A percentile compares a stretch with the other conserved stretches of the same genome.
These are phyloP conservation scores for Solanum etuberosum DNA, from an alignment of 257 asterid genomes.

Conservation along the genomic window DNA sequence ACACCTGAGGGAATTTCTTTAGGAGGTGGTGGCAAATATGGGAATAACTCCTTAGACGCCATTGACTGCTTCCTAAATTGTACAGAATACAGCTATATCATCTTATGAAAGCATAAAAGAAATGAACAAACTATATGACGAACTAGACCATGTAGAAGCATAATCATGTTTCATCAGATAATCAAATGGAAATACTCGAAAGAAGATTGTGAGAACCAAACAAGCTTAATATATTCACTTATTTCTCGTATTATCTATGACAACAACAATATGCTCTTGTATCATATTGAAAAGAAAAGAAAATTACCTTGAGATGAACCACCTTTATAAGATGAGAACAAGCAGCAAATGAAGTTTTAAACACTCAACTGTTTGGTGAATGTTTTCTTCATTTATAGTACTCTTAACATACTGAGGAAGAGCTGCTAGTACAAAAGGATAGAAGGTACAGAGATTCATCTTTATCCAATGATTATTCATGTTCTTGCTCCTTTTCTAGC, in stretches of 20 bases:
- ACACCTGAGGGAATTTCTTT: conserved; percentile 8
- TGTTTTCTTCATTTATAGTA: background rate
- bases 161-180: background rate
- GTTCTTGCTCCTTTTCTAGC: background rate
- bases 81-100: background rate
- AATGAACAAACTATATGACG: background rate
- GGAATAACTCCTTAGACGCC: conserved; percentile 1
- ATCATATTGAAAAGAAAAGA: background rate
- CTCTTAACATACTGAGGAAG: background rate
- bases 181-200: background rate
- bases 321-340: background rate
- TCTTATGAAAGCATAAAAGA: background rate
- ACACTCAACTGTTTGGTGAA: background rate
- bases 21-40: conserved; percentile 20
- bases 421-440: background rate
- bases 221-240: background rate
- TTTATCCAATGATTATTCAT: background rate
- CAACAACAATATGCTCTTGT: background rate
- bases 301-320: background rate
- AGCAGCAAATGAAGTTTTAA: background rate
- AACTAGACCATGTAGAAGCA: background rate
- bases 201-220: background rate
- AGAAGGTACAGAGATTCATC: background rate
- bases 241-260: background rate
- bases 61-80: conserved; percentile 1